Base-by-base conservation (phyloP, 169 alveolate genomes). In the Ichthyophthirius multifiliis region DNA sequence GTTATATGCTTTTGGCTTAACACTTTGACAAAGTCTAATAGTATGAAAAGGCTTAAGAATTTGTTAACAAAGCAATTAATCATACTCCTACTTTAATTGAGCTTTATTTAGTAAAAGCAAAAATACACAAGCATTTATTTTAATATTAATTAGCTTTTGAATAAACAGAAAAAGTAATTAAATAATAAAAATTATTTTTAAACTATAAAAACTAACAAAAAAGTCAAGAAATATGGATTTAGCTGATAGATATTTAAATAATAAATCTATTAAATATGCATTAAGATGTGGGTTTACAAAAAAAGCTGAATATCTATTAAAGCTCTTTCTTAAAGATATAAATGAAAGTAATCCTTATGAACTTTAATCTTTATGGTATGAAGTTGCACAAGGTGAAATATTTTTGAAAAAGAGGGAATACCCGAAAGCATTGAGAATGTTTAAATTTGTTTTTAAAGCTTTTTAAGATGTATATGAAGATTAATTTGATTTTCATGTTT, bases 401-500 rank as follows among this genome's bases (percentile, higher is more conserved):
- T 84, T 88, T 74, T 47, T 88, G 44, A 91, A 94, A 62, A 35
- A 64, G 43, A 87, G 89, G 2, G 77, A 89, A 45, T 67, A 76
- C 34, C 82, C 87, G 35, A 75, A 82, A 65, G 96, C 97, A n/a
- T 91, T 94, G 41, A 86, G 82, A 34, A 87, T 89, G 87, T 95
- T 92, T 77, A 82, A 88, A 75, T 90, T 83, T 27, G 87, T 95
- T n/a, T 82, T 92, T 34, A 93, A 92, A 55, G 96, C 95, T 43
- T 86, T 94, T 71, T 87, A 86, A 43, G 95, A 92, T 41, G 94
- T 97, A 93, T 87, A 67, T 55, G 96, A 94, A 75, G 99, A 97
- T 73, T 92, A 95, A 82, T 90, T 88, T 73, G 99, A 97, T 81
- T 95, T 95, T 81, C 97, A 96, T 79, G 85, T 90, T 41, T 96